Evolutionary conservation across 495 filamentous ascomycete genomes (phyloP).

Genomic region (Extremus antarcticus): DNA sequence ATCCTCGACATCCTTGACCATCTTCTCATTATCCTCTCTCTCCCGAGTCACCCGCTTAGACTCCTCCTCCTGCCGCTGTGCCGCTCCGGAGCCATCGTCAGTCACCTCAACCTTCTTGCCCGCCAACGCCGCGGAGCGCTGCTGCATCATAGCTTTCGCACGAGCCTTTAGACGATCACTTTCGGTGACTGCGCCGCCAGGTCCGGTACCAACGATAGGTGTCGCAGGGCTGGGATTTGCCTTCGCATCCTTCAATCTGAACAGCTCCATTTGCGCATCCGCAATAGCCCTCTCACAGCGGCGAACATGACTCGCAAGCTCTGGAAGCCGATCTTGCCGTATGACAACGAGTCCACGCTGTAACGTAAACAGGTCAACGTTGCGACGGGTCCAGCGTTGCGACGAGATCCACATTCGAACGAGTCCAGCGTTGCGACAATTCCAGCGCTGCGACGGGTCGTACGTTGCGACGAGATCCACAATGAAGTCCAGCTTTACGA

Average conservation of each 20-base stretch:
- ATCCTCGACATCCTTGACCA: constrained; percentile 95
- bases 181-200: constrained; percentile 84
- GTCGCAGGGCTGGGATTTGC: constrained; percentile 72
- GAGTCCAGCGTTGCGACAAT: too few species aligned
- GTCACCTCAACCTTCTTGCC: constrained; percentile 60
- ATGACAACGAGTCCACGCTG: too few species aligned
- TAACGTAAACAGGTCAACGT: too few species aligned
- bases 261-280: constrained; percentile 85
- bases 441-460: too few species aligned
- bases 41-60: constrained; percentile 68
- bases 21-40: constrained; percentile 83
- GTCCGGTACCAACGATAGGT: constrained; percentile 86
- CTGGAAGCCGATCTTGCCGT: constrained; percentile 85
- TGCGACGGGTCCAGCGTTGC: too few species aligned
- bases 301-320: constrained; percentile 83
- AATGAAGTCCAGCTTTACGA: too few species aligned
- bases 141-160: constrained; percentile 96
- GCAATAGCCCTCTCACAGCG: constrained; percentile 85
- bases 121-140: constrained; percentile 81
- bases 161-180: constrained; percentile 88
- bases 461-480: too few species aligned
- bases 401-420: too few species aligned
- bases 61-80: constrained; percentile 75
- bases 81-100: constrained; percentile 60
- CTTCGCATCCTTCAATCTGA: constrained; percentile 87